These are phyloP conservation scores for Heritiera fomes DNA, from an alignment of 345 rosid genomes.

Conservation along the genomic window DNA sequence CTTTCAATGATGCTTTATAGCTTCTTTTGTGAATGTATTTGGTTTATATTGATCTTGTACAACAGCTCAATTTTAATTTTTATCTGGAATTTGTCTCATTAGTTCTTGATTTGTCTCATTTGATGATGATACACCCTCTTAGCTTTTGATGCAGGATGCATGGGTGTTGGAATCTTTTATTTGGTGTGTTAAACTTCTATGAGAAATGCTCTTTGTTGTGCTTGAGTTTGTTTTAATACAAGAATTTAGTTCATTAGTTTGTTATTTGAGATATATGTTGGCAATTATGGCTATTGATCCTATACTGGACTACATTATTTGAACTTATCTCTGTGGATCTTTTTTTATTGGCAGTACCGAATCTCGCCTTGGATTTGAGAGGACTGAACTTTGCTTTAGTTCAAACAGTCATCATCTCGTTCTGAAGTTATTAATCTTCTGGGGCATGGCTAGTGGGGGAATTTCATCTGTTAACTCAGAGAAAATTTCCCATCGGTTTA, in stretches of 20 bases:
- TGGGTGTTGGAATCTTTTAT: neutral
- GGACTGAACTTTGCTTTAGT: conserved; percentile 27
- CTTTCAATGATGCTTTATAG: neutral
- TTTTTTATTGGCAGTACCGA: conserved; percentile 32
- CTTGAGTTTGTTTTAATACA: neutral
- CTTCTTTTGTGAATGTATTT: conserved; percentile 1
- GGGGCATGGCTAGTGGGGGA: conserved; percentile 49
- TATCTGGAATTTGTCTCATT: neutral
- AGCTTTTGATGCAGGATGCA: neutral
- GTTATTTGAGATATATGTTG: neutral
- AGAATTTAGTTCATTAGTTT: neutral
- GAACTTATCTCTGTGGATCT: conserved; percentile 9
- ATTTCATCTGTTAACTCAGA: conserved; percentile 44
- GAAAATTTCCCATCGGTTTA: conserved; percentile 40
- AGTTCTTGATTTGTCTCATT: neutral
- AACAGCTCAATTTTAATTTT: neutral
- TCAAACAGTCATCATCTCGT: conserved; percentile 15
- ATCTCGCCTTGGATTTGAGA: conserved; percentile 28
- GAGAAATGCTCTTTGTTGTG: neutral
- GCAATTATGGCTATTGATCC: conserved; percentile 10
- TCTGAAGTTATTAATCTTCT: conserved; percentile 22
- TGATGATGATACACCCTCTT: neutral
- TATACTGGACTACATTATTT: neutral
- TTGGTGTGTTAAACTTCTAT: neutral
- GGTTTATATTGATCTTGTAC: neutral